A percentile compares a stretch with the other conserved stretches of the same genome.
Evolutionary conservation across 1,284 basidiomycete species (phyloP).

Genomic region (Cutaneotrichosporon cavernicola): DNA sequence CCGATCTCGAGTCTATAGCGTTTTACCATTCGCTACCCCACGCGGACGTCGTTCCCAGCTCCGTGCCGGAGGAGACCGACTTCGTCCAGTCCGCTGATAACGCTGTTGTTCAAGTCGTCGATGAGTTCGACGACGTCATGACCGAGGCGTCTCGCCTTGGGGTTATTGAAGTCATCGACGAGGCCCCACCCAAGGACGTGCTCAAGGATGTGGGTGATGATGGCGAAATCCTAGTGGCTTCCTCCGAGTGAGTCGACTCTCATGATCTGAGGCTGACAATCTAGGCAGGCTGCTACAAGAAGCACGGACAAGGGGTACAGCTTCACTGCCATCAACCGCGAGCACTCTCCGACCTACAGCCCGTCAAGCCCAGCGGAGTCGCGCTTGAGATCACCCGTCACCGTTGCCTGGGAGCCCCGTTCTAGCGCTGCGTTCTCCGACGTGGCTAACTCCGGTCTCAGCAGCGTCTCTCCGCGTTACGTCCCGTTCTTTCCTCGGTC

Average conservation of each 20-base stretch:
- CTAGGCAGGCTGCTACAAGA: background rate
- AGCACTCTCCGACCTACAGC: background rate
- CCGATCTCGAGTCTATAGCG: background rate
- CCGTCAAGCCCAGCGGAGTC: background rate
- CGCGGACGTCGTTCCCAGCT: background rate
- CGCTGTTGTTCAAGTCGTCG: too few species aligned
- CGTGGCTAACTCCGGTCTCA: too few species aligned
- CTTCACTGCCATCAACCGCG: background rate
- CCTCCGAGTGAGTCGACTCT: background rate
- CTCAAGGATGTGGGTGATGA: background rate
- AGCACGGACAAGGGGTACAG: background rate
- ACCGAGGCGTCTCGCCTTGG: background rate
- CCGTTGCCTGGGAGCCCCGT: background rate
- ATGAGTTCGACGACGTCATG: background rate
- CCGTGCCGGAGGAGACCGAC: background rate
- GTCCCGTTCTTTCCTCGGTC: too few species aligned
- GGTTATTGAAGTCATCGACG: background rate
- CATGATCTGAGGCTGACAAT: background rate
- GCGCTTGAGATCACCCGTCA: background rate
- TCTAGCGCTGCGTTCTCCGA: background rate
- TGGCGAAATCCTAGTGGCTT: background rate
- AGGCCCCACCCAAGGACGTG: background rate
- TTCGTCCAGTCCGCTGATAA: background rate
- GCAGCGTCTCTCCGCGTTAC: too few species aligned
- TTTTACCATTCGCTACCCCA: background rate